phyloP scores from a whole-genome alignment of 208 protist genomes.

The Herpetomonas samuelpessoai region DNA sequence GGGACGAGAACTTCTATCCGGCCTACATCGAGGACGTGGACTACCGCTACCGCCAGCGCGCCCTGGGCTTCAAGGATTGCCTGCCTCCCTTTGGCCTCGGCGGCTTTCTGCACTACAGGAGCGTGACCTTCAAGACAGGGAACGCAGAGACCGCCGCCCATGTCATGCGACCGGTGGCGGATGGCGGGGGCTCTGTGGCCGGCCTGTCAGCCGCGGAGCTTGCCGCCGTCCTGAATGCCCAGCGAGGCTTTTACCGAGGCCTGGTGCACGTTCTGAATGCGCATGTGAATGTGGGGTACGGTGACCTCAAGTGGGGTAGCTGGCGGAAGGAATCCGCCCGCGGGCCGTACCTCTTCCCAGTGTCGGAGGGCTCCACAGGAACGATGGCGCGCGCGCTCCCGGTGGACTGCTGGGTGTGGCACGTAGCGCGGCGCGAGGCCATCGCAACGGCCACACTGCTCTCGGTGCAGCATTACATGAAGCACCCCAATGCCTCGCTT shows the following conservation, averaged over 20 bases:
- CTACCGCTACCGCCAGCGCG: conserved; percentile 18
- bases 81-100: conserved; percentile 7
- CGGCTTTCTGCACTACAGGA: conserved; percentile 17
- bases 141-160: too few relatives aligned
- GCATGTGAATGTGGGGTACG: neutral
- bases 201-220: too few relatives aligned
- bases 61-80: conserved; percentile 24
- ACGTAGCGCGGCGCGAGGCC: neutral
- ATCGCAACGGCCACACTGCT: neutral
- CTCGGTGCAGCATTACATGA: neutral
- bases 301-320: neutral
- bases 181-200: too few relatives aligned
- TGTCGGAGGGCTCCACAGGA: neutral
- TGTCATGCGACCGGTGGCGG: too few relatives aligned
- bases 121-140: conserved; percentile 23
- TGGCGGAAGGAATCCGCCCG: neutral
- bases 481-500: neutral
- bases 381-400: neutral
- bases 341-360: neutral
- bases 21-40: conserved; percentile 58
- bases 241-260: neutral
- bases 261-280: neutral
- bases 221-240: neutral
- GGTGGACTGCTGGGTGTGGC: neutral
- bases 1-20: conserved; percentile 65